Evolutionary conservation across 78 protist genomes (phyloP).

Genomic region (Polysphondylium violaceum): DNA sequence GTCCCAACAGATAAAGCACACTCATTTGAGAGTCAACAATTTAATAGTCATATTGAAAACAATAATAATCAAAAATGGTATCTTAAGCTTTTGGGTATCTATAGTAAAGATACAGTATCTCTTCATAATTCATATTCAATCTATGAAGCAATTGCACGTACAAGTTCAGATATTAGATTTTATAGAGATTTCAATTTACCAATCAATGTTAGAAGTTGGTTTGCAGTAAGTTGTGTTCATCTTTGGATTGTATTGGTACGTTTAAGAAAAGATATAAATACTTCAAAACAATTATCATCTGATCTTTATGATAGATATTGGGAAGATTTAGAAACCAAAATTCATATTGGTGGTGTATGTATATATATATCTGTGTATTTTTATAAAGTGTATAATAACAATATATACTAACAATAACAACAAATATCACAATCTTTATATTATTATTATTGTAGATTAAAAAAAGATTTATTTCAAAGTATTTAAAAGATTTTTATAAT

Average conservation of each 20-base stretch:
- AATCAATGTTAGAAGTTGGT: conserved; percentile 68
- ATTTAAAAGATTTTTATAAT: conserved; percentile 63
- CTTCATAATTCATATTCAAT: conserved; percentile 29
- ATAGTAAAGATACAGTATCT: conserved; percentile 35
- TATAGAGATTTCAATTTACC: conserved; percentile 57
- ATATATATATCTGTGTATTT: not conserved
- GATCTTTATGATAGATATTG: conserved; percentile 78
- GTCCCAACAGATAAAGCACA: conserved; percentile 22
- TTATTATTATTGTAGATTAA: conserved; percentile 29
- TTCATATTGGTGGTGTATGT: conserved; percentile 70
- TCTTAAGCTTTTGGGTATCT: conserved; percentile 31
- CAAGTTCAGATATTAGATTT: conserved; percentile 34
- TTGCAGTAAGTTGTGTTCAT: conserved; percentile 34
- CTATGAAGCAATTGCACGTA: conserved; percentile 36
- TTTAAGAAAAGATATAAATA: conserved; percentile 51
- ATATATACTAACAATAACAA: not conserved
- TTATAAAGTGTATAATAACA: not conserved
- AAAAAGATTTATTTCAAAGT: conserved; percentile 39
- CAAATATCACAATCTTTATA: not conserved
- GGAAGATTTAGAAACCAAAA: conserved; percentile 72
- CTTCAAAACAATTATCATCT: conserved; percentile 16
- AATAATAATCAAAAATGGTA: conserved; percentile 24
- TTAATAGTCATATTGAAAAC: not conserved
- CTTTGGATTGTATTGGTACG: conserved; percentile 64
- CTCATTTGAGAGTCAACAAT: not conserved